These are phyloP conservation scores for Tritrichomonas musculus DNA, from an alignment of 208 protist genomes.

Conservation along the genomic window DNA sequence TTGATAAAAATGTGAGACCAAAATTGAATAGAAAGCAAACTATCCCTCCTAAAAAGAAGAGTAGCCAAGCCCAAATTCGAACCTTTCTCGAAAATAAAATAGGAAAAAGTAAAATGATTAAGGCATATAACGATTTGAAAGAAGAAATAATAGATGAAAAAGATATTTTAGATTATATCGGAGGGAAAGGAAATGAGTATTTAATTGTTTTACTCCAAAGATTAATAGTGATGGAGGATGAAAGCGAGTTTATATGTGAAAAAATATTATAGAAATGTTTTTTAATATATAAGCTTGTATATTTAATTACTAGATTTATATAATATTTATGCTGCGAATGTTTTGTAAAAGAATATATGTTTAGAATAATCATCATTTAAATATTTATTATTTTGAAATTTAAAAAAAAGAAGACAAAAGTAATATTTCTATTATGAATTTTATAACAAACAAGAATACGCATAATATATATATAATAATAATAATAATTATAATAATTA, in stretches of 20 bases:
- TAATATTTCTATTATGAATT: neutral
- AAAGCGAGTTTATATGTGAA: neutral
- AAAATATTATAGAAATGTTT: neutral
- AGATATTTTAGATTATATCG: too few relatives aligned
- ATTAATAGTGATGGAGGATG: too few relatives aligned
- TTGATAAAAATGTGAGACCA: too few relatives aligned
- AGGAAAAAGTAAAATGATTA: too few relatives aligned
- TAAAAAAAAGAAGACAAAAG: neutral
- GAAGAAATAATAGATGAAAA: too few relatives aligned
- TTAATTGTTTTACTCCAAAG: too few relatives aligned
- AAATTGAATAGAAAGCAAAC: too few relatives aligned
- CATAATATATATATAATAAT: neutral
- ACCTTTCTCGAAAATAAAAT: too few relatives aligned
- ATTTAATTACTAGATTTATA: neutral
- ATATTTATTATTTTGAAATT: neutral
- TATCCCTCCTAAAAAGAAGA: too few relatives aligned
- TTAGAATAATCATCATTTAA: neutral
- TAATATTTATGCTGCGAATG: neutral
- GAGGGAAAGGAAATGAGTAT: too few relatives aligned
- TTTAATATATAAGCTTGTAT: neutral
- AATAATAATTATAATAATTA: neutral
- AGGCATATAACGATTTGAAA: too few relatives aligned
- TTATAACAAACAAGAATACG: neutral
- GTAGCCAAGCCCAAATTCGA: too few relatives aligned
- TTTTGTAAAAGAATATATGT: neutral